Evolutionary conservation across 345 rosid genomes (phyloP).

Genomic region (Hypericum androsaemum): DNA sequence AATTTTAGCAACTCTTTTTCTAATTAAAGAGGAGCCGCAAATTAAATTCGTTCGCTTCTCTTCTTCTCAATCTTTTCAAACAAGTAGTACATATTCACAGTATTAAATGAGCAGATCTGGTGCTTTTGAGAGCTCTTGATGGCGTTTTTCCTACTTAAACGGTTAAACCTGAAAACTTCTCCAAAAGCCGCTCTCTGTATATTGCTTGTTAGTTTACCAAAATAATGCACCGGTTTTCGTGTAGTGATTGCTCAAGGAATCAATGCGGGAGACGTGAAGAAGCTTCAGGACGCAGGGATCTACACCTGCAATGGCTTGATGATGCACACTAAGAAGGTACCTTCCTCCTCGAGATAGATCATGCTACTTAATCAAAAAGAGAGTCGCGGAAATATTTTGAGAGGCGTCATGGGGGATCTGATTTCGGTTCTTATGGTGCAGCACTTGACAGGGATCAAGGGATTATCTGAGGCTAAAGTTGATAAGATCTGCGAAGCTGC

Average conservation of each 20-base stretch:
- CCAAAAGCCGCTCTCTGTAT: no score
- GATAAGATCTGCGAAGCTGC: slow-evolving; percentile 97
- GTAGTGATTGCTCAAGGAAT: slow-evolving; percentile 74
- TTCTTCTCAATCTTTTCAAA: no score
- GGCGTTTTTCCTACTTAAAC: no score
- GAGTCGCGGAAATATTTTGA: not conserved
- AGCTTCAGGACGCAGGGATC: slow-evolving; percentile 91
- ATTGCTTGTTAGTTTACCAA: not conserved
- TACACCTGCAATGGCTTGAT: slow-evolving; percentile 92
- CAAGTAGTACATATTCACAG: no score
- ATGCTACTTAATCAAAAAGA: not conserved
- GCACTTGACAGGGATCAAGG: slow-evolving; percentile 89
- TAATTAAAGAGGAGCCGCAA: no score
- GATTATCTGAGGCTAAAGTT: slow-evolving; percentile 92
- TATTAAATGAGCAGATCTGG: no score
- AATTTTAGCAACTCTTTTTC: no score
- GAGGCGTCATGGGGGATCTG: not conserved
- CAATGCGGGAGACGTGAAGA: slow-evolving; percentile 86
- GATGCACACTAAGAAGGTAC: slow-evolving; percentile 96
- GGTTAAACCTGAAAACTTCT: no score
- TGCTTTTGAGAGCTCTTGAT: no score
- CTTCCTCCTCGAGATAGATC: not conserved
- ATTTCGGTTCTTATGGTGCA: slow-evolving; percentile 15
- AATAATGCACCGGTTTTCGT: slow-evolving; percentile 1
- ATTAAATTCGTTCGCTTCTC: no score